phyloP scores from a whole-genome alignment of 108 stramenopile species.

The Cyclostephanos invisitatus region DNA sequence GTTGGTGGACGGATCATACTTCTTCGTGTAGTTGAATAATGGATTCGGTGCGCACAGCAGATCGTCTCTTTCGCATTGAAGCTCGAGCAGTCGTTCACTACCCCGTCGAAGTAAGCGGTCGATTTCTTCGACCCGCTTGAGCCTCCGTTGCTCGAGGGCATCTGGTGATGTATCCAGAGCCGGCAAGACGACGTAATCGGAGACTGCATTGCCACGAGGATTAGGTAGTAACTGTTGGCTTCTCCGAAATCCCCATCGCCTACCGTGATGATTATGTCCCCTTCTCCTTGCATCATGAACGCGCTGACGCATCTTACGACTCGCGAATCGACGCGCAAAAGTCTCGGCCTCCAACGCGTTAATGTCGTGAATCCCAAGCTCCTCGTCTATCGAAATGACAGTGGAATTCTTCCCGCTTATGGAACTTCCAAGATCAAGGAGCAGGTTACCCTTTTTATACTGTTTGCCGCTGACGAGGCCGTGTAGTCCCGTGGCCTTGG shows the following conservation, averaged over 20 bases:
- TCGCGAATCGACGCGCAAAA: constrained; percentile 28
- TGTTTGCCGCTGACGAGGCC: constrained; percentile 82
- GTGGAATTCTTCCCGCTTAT: constrained; percentile 25
- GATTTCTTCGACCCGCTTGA: constrained; percentile 74
- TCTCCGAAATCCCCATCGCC: constrained; percentile 52
- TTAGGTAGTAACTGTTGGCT: constrained; percentile 1
- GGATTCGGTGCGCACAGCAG: constrained; percentile 83
- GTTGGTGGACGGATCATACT: constrained; percentile 43
- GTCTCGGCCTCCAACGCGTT: constrained; percentile 42
- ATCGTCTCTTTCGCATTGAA: constrained; percentile 86
- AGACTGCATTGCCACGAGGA: not conserved
- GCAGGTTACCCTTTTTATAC: not conserved
- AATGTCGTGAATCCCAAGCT: constrained; percentile 41
- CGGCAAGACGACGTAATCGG: constrained; percentile 41
- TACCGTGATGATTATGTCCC: constrained; percentile 12
- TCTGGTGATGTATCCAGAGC: constrained; percentile 43
- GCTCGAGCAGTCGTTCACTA: constrained; percentile 57
- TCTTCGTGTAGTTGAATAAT: constrained; percentile 78
- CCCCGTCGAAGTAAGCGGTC: constrained; percentile 65
- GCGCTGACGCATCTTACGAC: constrained; percentile 18
- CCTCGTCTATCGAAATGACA: constrained; percentile 49
- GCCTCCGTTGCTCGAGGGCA: constrained; percentile 54
- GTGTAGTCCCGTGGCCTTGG: constrained; percentile 76
- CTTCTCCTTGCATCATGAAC: constrained; percentile 3
- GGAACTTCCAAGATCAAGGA: not conserved